Evolutionary conservation across 2,329 filamentous ascomycete genomes (phyloP).

Genomic region (Phaeosphaeria sp.): DNA sequence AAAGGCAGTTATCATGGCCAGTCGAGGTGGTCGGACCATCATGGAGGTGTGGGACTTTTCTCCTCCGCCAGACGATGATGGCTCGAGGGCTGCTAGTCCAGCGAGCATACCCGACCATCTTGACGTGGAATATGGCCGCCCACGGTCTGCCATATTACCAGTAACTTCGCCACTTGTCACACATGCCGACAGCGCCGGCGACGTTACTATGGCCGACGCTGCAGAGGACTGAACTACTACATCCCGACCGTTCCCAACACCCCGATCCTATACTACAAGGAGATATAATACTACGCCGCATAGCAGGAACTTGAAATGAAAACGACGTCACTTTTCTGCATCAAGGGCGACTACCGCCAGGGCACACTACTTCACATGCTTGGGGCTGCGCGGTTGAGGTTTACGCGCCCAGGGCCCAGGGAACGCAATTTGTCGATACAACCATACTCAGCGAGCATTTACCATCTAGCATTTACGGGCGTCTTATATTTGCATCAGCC

Average conservation of each 20-base stretch:
- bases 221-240: slow-evolving; percentile 20
- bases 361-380: not conserved
- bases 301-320: not conserved
- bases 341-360: not conserved
- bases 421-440: not conserved
- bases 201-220: slow-evolving; percentile 43
- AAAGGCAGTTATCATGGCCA: slow-evolving; percentile 95
- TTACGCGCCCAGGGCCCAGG: not conserved
- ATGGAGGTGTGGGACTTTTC: slow-evolving; percentile 99
- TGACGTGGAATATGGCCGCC: slow-evolving; percentile 38
- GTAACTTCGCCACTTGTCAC: slow-evolving; percentile 28
- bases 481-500: not conserved
- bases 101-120: slow-evolving; percentile 51
- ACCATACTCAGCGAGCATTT: not conserved
- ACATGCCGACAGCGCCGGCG: slow-evolving; percentile 26
- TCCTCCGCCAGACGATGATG: slow-evolving; percentile 67
- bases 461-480: slow-evolving; percentile 4
- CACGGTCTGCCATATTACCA: slow-evolving; percentile 40
- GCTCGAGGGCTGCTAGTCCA: slow-evolving; percentile 49
- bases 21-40: slow-evolving; percentile 82
- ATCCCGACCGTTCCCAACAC: slow-evolving; percentile 1
- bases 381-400: too few relatives aligned
- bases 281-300: slow-evolving; percentile 6
- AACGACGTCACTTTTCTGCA: not conserved
- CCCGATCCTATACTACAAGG: slow-evolving; percentile 1